Evolutionary conservation across 331 rosid species (phyloP).

Genomic region (Malus hybrid): DNA sequence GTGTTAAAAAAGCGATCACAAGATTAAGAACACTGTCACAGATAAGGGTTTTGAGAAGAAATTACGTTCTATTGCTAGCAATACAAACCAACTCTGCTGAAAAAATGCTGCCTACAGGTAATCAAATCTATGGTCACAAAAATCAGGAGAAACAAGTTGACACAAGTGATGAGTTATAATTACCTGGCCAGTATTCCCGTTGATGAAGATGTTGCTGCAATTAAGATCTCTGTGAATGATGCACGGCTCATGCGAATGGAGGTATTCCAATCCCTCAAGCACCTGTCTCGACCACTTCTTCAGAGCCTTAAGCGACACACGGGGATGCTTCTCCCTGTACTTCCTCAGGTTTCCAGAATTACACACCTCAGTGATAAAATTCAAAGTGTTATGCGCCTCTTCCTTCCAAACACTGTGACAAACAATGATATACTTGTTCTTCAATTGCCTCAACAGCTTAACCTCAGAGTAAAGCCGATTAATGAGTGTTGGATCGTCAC

Average conservation of each 20-base stretch:
- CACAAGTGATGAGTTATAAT: neutral
- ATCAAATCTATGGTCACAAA: neutral
- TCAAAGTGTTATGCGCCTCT: slow-evolving; percentile 41
- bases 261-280: slow-evolving; percentile 86
- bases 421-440: slow-evolving; percentile 66
- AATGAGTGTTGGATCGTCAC: slow-evolving; percentile 55
- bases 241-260: slow-evolving; percentile 88
- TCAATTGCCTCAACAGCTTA: slow-evolving; percentile 47
- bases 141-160: neutral
- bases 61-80: neutral
- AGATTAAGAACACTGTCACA: neutral
- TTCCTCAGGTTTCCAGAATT: slow-evolving; percentile 80
- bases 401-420: slow-evolving; percentile 84
- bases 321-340: slow-evolving; percentile 79
- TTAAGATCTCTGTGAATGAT: slow-evolving; percentile 93
- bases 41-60: neutral
- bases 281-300: slow-evolving; percentile 96
- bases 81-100: neutral
- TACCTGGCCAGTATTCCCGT: slow-evolving; percentile 89
- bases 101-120: too few species aligned
- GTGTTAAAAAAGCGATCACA: too few species aligned
- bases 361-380: slow-evolving; percentile 85
- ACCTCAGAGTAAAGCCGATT: slow-evolving; percentile 70
- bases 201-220: slow-evolving; percentile 87
- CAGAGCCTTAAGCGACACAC: slow-evolving; percentile 68